A percentile compares a stretch with the other conserved stretches of the same genome.
phyloP scores from a whole-genome alignment of 441 rosid genomes.

The Pelargonium australe region DNA sequence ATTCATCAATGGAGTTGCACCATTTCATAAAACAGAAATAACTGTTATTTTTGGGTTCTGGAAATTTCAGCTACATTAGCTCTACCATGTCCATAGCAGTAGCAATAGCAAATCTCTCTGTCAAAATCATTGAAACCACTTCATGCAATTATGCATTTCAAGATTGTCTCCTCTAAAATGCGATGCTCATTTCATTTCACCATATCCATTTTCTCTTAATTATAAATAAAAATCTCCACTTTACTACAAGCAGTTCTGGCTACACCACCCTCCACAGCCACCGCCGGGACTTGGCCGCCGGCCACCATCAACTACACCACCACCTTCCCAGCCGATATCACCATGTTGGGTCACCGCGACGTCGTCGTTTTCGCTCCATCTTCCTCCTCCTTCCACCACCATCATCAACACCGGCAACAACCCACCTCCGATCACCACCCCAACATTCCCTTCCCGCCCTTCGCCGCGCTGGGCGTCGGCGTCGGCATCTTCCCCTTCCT shows the following conservation, averaged over 20 bases:
- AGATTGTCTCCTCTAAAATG: no score
- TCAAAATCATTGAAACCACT: no score
- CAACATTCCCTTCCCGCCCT: constrained; percentile 13
- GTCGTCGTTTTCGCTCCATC: constrained; percentile 47
- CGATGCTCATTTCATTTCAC: no score
- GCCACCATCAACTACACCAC: constrained; percentile 21
- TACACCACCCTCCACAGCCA: constrained; percentile 8
- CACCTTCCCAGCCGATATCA: constrained; percentile 22
- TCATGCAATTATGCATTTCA: no score
- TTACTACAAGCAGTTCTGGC: not conserved
- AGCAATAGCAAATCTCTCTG: no score
- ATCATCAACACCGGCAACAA: constrained; percentile 16
- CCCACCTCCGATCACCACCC: constrained; percentile 21
- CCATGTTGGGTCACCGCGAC: constrained; percentile 65
- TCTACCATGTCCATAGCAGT: no score
- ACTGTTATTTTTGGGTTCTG: no score
- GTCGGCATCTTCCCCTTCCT: constrained; percentile 17
- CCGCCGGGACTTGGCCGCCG: constrained; percentile 21
- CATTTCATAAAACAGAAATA: no score
- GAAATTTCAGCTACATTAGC: no score
- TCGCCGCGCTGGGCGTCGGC: constrained; percentile 13
- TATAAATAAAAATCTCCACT: no score
- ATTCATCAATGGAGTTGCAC: no score
- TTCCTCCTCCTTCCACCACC: constrained; percentile 22
- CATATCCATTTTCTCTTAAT: no score